Base-by-base conservation (phyloP, 805 yeast genomes). In the Wickerhamiella hasegawae region DNA sequence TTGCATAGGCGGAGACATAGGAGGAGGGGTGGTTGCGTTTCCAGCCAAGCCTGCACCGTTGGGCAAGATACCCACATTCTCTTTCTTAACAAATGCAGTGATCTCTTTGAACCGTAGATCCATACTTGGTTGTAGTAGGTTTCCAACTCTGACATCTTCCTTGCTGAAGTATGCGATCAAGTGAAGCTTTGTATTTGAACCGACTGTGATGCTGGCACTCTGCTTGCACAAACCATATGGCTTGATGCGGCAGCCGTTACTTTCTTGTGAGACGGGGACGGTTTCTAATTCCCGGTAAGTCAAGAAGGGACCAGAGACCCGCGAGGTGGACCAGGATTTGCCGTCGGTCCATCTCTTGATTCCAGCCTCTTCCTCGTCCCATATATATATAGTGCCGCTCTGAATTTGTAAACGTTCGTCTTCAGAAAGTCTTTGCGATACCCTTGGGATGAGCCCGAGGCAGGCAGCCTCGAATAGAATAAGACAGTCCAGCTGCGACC, bases 291-390 rank as follows among this genome's bases (percentile, higher is more conserved):
- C 83, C 35, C 69, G 65, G 52, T 76, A 76, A 3, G 71, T 66
- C 21, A 76, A 55, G 46, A 76, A 76, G 2, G 68, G 62, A 4
- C 80, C 79, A 3, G 66, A 63, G 1, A 78, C 83, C 39, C 83
- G 62, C 1, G 79, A 71, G 2, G 84, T 80, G 39, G 72, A 63
- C 85, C 87, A 77, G 23, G 67, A 63, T 42, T 68, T 67, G 15
- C 85, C 82, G 47, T 77, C 87, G 1, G 85, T 77, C 85, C 87
- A 77, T 20, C 85, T 57, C 42, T 72, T 67, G 73, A 78, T 75
- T 14, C 73, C 77, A 29, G 80, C 71, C 44, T 71, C 75, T 11
- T 65, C 59, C 49, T 77, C 85, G 49, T 72, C 76, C 84, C 84
- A 77, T 6, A 76, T 68, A 45, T 71, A 77, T 2, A 77, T 66